These are phyloP conservation scores for Tillandsia fasciculata DNA, from an alignment of 176 grass and related monocot species.

Conservation along the genomic window DNA sequence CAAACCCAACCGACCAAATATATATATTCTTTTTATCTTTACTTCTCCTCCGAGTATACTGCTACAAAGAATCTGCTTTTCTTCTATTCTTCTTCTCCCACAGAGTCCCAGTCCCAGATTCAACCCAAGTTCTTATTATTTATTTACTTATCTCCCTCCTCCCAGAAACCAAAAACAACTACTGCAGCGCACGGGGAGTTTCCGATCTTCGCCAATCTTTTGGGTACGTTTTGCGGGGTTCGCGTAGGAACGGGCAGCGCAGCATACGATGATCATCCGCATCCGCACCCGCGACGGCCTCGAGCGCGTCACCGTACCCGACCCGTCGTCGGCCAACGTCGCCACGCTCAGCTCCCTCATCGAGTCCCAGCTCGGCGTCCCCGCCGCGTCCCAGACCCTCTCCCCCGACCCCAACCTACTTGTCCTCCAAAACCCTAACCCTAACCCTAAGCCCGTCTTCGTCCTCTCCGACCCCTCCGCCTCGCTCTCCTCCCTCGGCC, in stretches of 20 bases:
- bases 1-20: no score
- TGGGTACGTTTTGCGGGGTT: no score
- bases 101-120: no score
- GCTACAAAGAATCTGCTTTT: no score
- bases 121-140: no score
- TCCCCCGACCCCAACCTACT: constrained; percentile 62
- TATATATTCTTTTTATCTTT: no score
- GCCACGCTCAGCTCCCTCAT: constrained; percentile 51
- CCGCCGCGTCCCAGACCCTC: constrained; percentile 38
- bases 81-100: no score
- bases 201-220: no score
- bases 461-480: constrained; percentile 28
- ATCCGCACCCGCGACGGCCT: constrained; percentile 75
- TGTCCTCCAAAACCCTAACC: constrained; percentile 12
- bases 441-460: not conserved
- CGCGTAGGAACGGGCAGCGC: not conserved
- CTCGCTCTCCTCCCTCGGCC: constrained; percentile 34
- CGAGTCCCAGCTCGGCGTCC: constrained; percentile 47
- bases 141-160: no score
- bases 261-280: constrained; percentile 50
- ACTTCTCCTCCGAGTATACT: no score
- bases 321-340: constrained; percentile 41
- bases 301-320: constrained; percentile 56
- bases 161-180: no score
- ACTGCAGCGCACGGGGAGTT: no score